Percentiles rank a stretch among this genome's conserved stretches.
These are phyloP conservation scores for Coleophoma crateriformis DNA, from an alignment of 2,329 filamentous ascomycete species.

Conservation along the genomic window DNA sequence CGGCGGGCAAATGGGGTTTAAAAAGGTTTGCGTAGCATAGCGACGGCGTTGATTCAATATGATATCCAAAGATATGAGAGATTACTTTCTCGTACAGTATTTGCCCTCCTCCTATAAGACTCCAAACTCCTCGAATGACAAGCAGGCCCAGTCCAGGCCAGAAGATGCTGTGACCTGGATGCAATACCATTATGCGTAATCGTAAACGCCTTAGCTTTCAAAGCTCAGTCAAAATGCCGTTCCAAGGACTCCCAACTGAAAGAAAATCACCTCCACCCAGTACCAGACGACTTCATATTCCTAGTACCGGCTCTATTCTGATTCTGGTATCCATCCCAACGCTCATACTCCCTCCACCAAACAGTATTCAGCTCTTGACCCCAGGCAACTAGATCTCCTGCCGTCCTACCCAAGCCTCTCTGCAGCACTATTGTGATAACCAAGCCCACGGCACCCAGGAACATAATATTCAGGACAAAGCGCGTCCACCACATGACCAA, in stretches of 20 bases:
- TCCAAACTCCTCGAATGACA: no score
- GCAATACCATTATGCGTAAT: no score
- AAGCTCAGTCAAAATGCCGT: no score
- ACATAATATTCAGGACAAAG: conserved; percentile 55
- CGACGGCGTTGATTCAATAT: conserved; percentile 14
- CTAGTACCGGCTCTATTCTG: conserved; percentile 25
- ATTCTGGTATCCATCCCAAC: conserved; percentile 40
- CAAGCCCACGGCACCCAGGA: conserved; percentile 56
- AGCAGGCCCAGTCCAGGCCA: no score
- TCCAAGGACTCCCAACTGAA: background rate
- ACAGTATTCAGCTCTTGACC: conserved; percentile 43
- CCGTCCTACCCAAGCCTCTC: conserved; percentile 59
- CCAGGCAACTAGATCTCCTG: conserved; percentile 52
- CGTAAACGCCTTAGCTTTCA: no score
- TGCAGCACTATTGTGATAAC: conserved; percentile 54
- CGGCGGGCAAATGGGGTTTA: background rate
- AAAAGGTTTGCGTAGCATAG: conserved; percentile 1
- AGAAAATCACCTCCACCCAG: conserved; percentile 10
- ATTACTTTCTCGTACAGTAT: no score
- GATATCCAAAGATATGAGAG: background rate
- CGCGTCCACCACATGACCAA: conserved; percentile 72
- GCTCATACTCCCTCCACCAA: conserved; percentile 52
- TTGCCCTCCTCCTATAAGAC: no score
- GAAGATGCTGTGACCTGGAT: no score
- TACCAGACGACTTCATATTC: conserved; percentile 20